Conservation (phyloP, 2,329 filamentous ascomycete species). For the Coleophoma cylindrospora region DNA sequence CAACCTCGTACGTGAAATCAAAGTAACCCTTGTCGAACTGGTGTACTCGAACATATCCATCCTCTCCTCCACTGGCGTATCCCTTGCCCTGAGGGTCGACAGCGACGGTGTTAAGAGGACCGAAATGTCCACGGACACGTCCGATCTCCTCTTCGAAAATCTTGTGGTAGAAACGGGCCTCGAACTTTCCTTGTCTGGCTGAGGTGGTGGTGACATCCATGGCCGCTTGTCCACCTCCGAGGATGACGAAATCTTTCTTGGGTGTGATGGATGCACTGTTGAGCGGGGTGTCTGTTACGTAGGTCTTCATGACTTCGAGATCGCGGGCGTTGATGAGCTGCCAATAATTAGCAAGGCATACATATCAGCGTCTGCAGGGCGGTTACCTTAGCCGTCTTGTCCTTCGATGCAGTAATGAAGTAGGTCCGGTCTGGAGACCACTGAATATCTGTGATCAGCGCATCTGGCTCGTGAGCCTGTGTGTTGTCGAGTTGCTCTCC, state of each 20-base stretch:
- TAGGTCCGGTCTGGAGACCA: constrained; percentile 93
- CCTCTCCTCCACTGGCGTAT: constrained; percentile 94
- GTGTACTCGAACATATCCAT: constrained; percentile 97
- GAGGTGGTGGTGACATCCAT: constrained; percentile 98
- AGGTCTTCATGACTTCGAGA: constrained; percentile 90
- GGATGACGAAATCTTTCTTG: constrained; percentile 96
- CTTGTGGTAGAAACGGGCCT: constrained; percentile 99
- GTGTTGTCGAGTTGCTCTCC: constrained; percentile 79
- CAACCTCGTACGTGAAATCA: constrained; percentile 98
- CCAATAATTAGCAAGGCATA: constrained; percentile 4
- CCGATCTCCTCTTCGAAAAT: constrained; percentile 99
- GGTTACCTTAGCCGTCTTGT: constrained; percentile 87
- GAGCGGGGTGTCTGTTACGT: constrained; percentile 84
- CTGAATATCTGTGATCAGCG: constrained; percentile 80
- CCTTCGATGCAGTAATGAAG: constrained; percentile 97
- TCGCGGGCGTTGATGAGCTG: constrained; percentile 79
- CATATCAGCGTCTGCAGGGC: neutral
- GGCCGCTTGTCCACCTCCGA: constrained; percentile 95
- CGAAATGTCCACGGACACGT: constrained; percentile 94
- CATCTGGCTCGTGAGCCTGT: constrained; percentile 79
- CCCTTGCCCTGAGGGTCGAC: constrained; percentile 86
- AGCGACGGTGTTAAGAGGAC: constrained; percentile 81
- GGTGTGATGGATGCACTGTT: constrained; percentile 93
- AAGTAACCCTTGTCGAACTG: constrained; percentile 99
- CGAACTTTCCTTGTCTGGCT: constrained; percentile 95